These are phyloP conservation scores for Pseudomonodictys pantanalensis DNA, from an alignment of 495 filamentous ascomycete species.

Conservation along the genomic window DNA sequence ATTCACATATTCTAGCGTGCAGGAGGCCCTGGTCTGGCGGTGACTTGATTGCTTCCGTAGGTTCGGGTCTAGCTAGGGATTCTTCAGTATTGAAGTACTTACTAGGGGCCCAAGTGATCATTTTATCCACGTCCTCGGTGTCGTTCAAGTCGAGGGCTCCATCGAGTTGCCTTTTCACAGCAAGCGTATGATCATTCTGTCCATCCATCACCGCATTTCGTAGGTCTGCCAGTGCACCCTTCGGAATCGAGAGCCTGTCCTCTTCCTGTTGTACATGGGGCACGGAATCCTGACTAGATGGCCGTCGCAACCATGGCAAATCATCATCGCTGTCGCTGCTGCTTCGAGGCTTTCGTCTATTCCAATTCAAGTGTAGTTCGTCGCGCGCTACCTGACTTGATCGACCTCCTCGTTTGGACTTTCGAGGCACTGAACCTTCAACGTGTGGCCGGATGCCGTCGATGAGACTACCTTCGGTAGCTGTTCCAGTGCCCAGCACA, in stretches of 20 bases:
- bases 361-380: background rate
- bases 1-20: no score
- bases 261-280: background rate
- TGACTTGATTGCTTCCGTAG: no score
- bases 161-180: background rate
- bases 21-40: no score
- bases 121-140: slow-evolving; percentile 31
- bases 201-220: background rate
- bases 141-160: slow-evolving; percentile 32
- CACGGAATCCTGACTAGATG: background rate
- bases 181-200: background rate
- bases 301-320: background rate
- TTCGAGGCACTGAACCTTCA: background rate
- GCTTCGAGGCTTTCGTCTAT: background rate
- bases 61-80: background rate
- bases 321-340: background rate
- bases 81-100: background rate
- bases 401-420: background rate
- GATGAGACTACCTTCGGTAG: background rate
- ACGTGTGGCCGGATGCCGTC: background rate
- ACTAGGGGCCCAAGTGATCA: slow-evolving; percentile 34
- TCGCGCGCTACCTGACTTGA: background rate
- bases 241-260: background rate
- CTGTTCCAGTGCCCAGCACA: background rate
- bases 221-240: background rate